Evolutionary conservation across 208 protist species (phyloP), one percentile per base, ranked within the genome.

Genomic region (Crithidia mellificae): DNA sequence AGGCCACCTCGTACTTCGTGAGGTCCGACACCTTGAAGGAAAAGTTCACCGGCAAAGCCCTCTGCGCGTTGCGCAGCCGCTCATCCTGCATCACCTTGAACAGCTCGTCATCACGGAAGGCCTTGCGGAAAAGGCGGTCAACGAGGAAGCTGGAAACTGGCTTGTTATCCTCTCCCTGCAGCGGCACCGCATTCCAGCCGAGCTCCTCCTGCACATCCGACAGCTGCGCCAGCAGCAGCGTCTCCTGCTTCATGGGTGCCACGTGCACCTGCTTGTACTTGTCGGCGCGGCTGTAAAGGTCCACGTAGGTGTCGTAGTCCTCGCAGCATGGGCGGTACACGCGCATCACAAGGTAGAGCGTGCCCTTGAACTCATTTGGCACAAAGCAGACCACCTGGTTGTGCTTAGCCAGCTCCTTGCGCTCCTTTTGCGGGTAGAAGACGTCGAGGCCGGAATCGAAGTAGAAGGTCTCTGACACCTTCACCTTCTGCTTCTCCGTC

Each of bases 391-490:
- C 81, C 20, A 84, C 81, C 53, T 79, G 71, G 55, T 90, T 91
- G n/a, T 80, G 67, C 57, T 80, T 77, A 1, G 73, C 76, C 41
- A 89, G 58, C 20, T 88, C 73, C 14, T 66, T 76, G 29, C 82
- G 81, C 67, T 89, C 63, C 74, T 92, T 91, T 15, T 93, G 87
- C 20, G 88, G 88, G 74, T 86, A 94, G 68, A 94, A 96, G 58
- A 92, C 81, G 25, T 93, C 87, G 25, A 92, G 71, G 27, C 55
- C 80, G 34, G 80, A 80, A 63, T 88, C 85, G 70, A 96, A 96
- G 78, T 90, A 96, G 58, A 96, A 96, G 29, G 88, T 92, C 54
- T 96, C 91, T 2, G 88, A 89, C 0, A 96, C 85, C 63, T 93
- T 93, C 27, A 70, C 69, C 14, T 77, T 80, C 14, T 63, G 70